Percentiles rank a stretch among this genome's conserved stretches.
Conservation (phyloP, 495 filamentous ascomycete species). For the Penicillium silybi region DNA sequence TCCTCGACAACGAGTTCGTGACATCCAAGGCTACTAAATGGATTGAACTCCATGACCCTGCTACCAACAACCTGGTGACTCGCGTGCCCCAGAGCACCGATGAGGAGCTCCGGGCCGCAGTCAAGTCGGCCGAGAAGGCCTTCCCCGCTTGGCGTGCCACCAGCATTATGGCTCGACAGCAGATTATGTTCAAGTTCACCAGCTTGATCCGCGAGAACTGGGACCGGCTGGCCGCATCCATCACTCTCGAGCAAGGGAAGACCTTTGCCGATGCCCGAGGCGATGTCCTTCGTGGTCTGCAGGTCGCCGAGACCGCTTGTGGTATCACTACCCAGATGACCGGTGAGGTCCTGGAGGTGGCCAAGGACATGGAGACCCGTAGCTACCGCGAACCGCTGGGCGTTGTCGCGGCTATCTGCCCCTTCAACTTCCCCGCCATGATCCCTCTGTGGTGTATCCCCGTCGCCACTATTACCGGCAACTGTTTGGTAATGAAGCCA, state of each 20-base stretch:
- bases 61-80: conserved; percentile 96
- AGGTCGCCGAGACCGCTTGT: conserved; percentile 95
- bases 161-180: conserved; percentile 80
- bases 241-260: conserved; percentile 98
- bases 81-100: conserved; percentile 95
- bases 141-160: conserved; percentile 85
- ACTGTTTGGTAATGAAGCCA: conserved; percentile 92
- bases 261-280: conserved; percentile 94
- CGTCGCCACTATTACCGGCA: conserved; percentile 89
- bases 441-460: conserved; percentile 98
- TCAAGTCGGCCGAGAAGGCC: conserved; percentile 82
- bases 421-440: conserved; percentile 99
- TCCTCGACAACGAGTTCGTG: conserved; percentile 87
- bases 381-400: conserved; percentile 90
- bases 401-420: conserved; percentile 94
- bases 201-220: conserved; percentile 87
- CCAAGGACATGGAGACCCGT: conserved; percentile 98
- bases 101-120: conserved; percentile 82
- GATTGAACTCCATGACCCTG: conserved; percentile 93
- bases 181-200: conserved; percentile 97
- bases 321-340: conserved; percentile 91
- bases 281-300: conserved; percentile 90
- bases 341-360: conserved; percentile 92
- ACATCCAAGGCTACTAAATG: conserved; percentile 69
- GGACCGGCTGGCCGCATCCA: conserved; percentile 92